Base-by-base conservation (phyloP, 2,329 filamentous ascomycete species). In the Zasmidium angulare region DNA sequence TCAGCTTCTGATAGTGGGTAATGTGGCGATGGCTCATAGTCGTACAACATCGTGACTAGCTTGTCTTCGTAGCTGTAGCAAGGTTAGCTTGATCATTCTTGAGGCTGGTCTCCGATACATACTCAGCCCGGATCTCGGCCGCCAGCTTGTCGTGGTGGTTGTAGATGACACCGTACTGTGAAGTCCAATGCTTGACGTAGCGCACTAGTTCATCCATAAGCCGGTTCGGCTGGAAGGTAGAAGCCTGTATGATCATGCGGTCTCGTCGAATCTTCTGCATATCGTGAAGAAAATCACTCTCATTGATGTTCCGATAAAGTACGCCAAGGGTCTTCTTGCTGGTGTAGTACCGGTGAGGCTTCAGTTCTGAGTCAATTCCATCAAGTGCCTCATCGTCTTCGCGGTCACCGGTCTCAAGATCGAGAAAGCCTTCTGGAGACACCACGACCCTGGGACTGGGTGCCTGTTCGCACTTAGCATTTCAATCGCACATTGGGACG, bases 281-380 rank as follows among this genome's bases (percentile, higher is more conserved):
- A 3, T 82, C 71, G 9, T 74, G 66, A 78, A 87, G 88, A 47
- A 93, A 89, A 54, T 82, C 80, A 49, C 80, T 79, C 72, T 95
- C 90, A 65, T 96, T 85, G 11, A 96, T 86, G 0, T 81, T 82
- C 1, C 89, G 84, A 69, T 89, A 95, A 0, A 96, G 77, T 3
- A 80, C 74, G 0, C 91, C 91, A 0, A 95, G 80, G 0, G 89
- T 78, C 64, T 90, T 91, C 0, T 84, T 66, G 1, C 88, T 91
- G 29, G 73, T 74, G 71, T 95, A 93, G 69, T 86, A 93, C 2
- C 75, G 73, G 80, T 77, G 3, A 66, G 74, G 63, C 10, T 58
- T 61, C 0, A 60, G 67, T 50, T 70, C 68, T 3, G 58, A 60
- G 24, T 72, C 70, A 24, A 72, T 59, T 14, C 65, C 68, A 22